Base-by-base conservation (phyloP, 1,139 yeast genomes). In the Scheffersomyces stambukii region DNA sequence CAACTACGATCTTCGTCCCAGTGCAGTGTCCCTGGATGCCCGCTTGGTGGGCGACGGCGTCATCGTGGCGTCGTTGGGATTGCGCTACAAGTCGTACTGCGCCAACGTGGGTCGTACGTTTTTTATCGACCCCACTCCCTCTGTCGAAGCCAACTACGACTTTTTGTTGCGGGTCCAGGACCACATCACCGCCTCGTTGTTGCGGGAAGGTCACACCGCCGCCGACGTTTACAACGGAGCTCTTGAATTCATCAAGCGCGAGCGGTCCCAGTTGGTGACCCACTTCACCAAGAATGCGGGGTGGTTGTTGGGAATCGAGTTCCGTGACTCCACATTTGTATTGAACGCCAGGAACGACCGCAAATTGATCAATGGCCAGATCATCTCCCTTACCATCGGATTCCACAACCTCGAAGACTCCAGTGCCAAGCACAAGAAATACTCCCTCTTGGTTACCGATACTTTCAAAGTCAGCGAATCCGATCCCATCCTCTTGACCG, bases 301-400 rank as follows among this genome's bases (percentile, higher is more conserved):
- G 32, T 85, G 94, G 75, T 68, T 86, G 35, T 80, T 84, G 40
- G 98, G 98, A 34, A 74, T 91, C 42, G 96, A 88, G 50, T 86
- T 85, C 50, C 75, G 95, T 54, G 96, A 89, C 52, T 73, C 91
- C 0, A 63, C 81, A 2, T 75, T 84, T 41, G 68, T 88, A 17
- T 63, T 91, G 35, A 85, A 83, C 47, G 66, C 72, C 16, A 89
- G 85, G 48, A 83, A 77, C 52, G 85, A 80, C 25, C 70, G 94
- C 43, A 60, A 56, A 16, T 62, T 91, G 35, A 70, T 69, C 35
- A 81, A 77, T 40, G 91, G 91, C 21, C 81, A 86, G 52, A 77
- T 88, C 10, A 70, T 88, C 34, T 80, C 86, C 25, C 60, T 91
- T 34, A 76, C 84, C 4, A 60, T 89, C 37, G 96, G 96, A 3